These are phyloP conservation scores for Penicillium expansum DNA, from an alignment of 2,329 filamentous ascomycete species.

Conservation along the genomic window DNA sequence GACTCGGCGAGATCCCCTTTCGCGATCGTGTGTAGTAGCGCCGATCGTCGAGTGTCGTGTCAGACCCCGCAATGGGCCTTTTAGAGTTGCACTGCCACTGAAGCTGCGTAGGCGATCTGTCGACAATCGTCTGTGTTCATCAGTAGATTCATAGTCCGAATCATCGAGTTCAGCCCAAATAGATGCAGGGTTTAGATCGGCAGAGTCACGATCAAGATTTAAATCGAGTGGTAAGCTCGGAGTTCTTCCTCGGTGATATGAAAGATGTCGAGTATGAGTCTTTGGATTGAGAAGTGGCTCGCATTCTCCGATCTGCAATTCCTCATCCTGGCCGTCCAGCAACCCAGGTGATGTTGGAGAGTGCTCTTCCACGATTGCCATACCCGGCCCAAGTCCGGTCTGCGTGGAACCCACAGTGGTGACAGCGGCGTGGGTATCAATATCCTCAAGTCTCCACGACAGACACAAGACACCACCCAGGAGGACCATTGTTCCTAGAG, in stretches of 20 bases:
- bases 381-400: constrained; percentile 74
- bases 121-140: constrained; percentile 11
- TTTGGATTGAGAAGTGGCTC: constrained; percentile 38
- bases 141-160: constrained; percentile 47
- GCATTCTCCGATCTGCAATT: constrained; percentile 40
- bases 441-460: constrained; percentile 85
- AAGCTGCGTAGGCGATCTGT: constrained; percentile 25
- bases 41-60: constrained; percentile 25
- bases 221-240: constrained; percentile 34
- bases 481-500: constrained; percentile 80
- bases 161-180: constrained; percentile 90
- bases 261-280: constrained; percentile 24
- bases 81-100: constrained; percentile 21
- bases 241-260: constrained; percentile 36
- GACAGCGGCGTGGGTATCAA: constrained; percentile 37
- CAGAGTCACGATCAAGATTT: constrained; percentile 44
- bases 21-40: constrained; percentile 17
- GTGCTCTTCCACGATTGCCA: constrained; percentile 70
- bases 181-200: constrained; percentile 67
- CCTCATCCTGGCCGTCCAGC: constrained; percentile 32
- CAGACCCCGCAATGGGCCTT: constrained; percentile 17
- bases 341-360: constrained; percentile 26
- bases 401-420: constrained; percentile 52
- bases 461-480: constrained; percentile 84
- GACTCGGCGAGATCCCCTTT: constrained; percentile 24